These are phyloP conservation scores for Antarctomyces pellizariae DNA, from an alignment of 495 filamentous ascomycete species.

Conservation along the genomic window DNA sequence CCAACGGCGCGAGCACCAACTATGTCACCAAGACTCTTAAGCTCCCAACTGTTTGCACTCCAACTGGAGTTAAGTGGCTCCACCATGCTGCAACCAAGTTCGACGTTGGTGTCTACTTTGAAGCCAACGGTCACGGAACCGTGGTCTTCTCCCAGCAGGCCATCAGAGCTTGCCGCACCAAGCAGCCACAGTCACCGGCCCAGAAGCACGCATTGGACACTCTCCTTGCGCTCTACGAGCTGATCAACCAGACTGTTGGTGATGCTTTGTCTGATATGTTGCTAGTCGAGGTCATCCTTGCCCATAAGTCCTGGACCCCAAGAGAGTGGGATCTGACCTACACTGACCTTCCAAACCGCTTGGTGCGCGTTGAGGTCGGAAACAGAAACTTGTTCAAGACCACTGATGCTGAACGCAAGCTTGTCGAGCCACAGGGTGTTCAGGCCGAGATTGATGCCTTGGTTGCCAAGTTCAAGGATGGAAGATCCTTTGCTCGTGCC, in stretches of 20 bases:
- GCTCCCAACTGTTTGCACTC: constrained; percentile 76
- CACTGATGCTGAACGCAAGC: constrained; percentile 72
- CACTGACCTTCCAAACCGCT: constrained; percentile 85
- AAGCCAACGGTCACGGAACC: constrained; percentile 94
- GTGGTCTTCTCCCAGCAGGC: constrained; percentile 79
- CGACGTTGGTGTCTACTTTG: constrained; percentile 93
- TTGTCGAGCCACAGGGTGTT: constrained; percentile 53
- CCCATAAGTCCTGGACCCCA: constrained; percentile 79
- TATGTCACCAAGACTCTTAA: constrained; percentile 76
- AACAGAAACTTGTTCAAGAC: constrained; percentile 76
- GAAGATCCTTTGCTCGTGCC: constrained; percentile 72
- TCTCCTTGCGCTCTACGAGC: constrained; percentile 53
- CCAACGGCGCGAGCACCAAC: constrained; percentile 84
- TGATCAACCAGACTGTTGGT: constrained; percentile 95
- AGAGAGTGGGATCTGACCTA: constrained; percentile 87
- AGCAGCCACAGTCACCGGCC: constrained; percentile 70
- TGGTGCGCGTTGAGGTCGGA: constrained; percentile 71
- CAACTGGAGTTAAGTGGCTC: constrained; percentile 90
- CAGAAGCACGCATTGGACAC: constrained; percentile 69
- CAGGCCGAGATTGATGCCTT: constrained; percentile 68
- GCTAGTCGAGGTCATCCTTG: constrained; percentile 86
- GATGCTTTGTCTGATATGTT: constrained; percentile 90
- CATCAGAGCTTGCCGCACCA: constrained; percentile 45
- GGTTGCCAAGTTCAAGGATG: constrained; percentile 78
- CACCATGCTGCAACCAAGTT: constrained; percentile 83